Base-by-base conservation (phyloP, 2,329 filamentous ascomycete species). In the Aspergillus quadrilineatus region DNA sequence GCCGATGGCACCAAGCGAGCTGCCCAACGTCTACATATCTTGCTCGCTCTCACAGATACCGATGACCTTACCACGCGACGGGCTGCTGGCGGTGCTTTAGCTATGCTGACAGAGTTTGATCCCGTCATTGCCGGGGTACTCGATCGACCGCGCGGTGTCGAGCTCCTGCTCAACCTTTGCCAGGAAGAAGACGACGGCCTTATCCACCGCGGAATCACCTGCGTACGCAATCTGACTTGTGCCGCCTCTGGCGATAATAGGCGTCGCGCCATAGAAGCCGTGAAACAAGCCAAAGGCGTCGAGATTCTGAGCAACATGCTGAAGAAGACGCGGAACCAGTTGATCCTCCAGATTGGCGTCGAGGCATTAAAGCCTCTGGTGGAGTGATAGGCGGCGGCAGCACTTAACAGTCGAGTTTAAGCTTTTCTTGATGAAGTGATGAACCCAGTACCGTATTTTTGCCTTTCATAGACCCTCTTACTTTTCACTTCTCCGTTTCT, bases 61-160 rank as follows among this genome's bases (percentile, higher is more conserved):
- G 89, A 96, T 50, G 92, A 97, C 63, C 74, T 84, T 6, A 85
- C 85, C 0, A 96, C 92, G 0, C 80, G 93, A 30, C 85, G 87
- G 47, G 94, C 92, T 0, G 92, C 94, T 0, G 92, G 92, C 2
- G 94, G 94, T 1, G 93, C 92, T 0, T 73, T 99, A 49, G 94
- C 93, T 0, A 89, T 89, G 74, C 75, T 99, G 26, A 92, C 92
- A 0, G 85, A 86, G 30, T 92, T 88, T 70, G 90, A 94, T 65
- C 81, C 82, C 1, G 89, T 90, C 0, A 87, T 93, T 1, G 80
- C 83, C 2, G 87, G 83, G 4, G 81, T 97, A 3, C 66, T 96
- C 37, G 82, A 85, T 57, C 81, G 88, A 36, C 85, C 90, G 4
- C 82, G 88, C 12, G 91, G 90, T 0, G 80, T 94, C 4, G 81